These are phyloP conservation scores for Calocybe indica DNA, from an alignment of 768 basidiomycete species.

Conservation along the genomic window DNA sequence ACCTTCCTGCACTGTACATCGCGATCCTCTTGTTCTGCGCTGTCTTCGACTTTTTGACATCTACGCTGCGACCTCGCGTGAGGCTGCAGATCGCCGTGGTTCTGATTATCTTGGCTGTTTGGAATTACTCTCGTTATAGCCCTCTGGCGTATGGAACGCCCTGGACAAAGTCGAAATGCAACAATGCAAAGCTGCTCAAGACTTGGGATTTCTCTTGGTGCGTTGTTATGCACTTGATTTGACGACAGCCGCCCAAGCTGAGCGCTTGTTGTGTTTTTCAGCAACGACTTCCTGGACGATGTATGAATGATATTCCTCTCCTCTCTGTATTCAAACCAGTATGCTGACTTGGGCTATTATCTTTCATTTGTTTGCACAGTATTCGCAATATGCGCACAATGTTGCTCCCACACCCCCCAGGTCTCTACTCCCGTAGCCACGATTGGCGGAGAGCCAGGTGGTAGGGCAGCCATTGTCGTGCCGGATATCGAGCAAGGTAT, in stretches of 20 bases:
- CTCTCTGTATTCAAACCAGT: background rate
- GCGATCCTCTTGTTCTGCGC: slow-evolving; percentile 73
- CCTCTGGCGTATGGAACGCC: slow-evolving; percentile 78
- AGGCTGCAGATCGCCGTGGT: slow-evolving; percentile 79
- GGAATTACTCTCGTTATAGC: slow-evolving; percentile 74
- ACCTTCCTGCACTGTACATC: slow-evolving; percentile 95
- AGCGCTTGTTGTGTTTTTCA: slow-evolving; percentile 17
- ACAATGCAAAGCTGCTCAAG: slow-evolving; percentile 76
- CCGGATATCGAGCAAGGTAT: slow-evolving; percentile 27
- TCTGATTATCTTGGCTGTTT: slow-evolving; percentile 65
- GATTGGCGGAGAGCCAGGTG: slow-evolving; percentile 47
- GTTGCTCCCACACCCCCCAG: slow-evolving; percentile 32
- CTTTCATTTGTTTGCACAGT: slow-evolving; percentile 29
- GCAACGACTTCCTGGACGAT: slow-evolving; percentile 63
- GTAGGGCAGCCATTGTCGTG: slow-evolving; percentile 49
- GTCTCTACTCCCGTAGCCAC: slow-evolving; percentile 37
- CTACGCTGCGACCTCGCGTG: slow-evolving; percentile 66
- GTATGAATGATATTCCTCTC: slow-evolving; percentile 33
- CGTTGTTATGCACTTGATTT: slow-evolving; percentile 10
- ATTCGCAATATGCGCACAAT: slow-evolving; percentile 44
- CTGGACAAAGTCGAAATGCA: slow-evolving; percentile 83
- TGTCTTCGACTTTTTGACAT: slow-evolving; percentile 83
- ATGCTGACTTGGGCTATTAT: background rate
- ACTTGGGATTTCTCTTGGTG: slow-evolving; percentile 97
- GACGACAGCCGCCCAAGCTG: background rate